Conservation (phyloP, 2,329 filamentous ascomycete species). For the Trichoderma cornu-damae region DNA sequence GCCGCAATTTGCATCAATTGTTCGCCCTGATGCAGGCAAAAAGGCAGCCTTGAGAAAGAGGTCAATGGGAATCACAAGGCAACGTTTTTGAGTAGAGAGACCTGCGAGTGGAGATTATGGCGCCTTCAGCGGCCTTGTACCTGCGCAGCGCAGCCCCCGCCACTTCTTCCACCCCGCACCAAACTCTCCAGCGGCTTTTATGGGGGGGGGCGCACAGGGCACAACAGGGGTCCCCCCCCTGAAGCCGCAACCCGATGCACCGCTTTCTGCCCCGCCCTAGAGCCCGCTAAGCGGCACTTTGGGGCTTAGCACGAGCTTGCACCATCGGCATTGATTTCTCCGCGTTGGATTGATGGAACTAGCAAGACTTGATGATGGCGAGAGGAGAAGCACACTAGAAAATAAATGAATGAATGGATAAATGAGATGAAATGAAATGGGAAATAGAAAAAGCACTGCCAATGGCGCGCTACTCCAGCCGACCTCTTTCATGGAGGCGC, state of each 20-base stretch:
- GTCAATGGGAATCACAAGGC: slow-evolving; percentile 1
- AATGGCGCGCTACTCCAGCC: background rate
- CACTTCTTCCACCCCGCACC: slow-evolving; percentile 2
- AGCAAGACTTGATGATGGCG: too few species aligned
- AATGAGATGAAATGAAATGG: background rate
- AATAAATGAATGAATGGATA: too few species aligned
- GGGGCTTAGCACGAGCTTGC: background rate
- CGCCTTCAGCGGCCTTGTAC: background rate
- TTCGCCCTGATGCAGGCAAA: too few species aligned
- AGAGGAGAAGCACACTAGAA: too few species aligned
- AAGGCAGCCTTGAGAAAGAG: background rate
- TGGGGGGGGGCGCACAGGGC: background rate
- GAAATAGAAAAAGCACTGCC: background rate
- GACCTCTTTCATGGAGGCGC: background rate
- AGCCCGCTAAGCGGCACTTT: background rate
- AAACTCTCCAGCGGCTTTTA: background rate
- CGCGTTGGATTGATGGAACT: too few species aligned
- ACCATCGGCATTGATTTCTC: background rate
- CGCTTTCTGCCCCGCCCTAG: background rate
- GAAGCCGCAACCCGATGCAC: background rate
- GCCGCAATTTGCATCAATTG: background rate
- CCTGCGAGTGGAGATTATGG: background rate
- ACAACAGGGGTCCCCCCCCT: background rate
- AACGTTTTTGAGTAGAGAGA: background rate
- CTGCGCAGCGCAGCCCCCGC: slow-evolving; percentile 4